Percentiles rank a stretch among this genome's conserved stretches.
Conservation (phyloP, 208 protist species). For the Acanthamoeba royreba region DNA sequence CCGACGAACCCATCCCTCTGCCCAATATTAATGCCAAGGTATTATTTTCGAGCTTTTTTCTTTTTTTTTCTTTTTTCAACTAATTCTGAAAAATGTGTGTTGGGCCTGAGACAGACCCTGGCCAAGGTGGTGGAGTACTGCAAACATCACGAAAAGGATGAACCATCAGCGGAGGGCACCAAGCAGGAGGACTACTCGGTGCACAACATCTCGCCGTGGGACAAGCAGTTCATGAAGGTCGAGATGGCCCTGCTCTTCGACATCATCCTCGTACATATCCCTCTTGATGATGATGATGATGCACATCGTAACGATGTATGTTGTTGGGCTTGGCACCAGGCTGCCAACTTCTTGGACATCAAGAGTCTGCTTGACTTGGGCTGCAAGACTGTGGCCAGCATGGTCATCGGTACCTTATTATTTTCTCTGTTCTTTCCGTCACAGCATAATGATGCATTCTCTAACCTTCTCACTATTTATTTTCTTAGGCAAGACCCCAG, state of each 20-base stretch:
- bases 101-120: neutral
- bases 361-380: constrained; percentile 9
- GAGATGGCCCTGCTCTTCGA: constrained; percentile 7
- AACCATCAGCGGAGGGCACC: neutral
- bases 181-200: neutral
- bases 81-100: neutral
- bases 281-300: neutral
- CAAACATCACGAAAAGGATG: neutral
- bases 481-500: neutral
- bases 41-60: neutral
- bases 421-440: neutral
- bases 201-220: neutral
- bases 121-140: constrained; percentile 25
- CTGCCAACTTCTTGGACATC: constrained; percentile 11
- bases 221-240: constrained; percentile 6
- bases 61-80: neutral
- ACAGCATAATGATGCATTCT: neutral
- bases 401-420: constrained; percentile 1
- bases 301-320: neutral
- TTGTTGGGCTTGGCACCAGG: neutral
- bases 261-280: neutral
- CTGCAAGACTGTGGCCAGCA: constrained; percentile 8
- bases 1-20: neutral
- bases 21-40: neutral
- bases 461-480: neutral